These are phyloP conservation scores for Phialophora chinensis DNA, from an alignment of 2,329 filamentous ascomycete species.

Conservation along the genomic window DNA sequence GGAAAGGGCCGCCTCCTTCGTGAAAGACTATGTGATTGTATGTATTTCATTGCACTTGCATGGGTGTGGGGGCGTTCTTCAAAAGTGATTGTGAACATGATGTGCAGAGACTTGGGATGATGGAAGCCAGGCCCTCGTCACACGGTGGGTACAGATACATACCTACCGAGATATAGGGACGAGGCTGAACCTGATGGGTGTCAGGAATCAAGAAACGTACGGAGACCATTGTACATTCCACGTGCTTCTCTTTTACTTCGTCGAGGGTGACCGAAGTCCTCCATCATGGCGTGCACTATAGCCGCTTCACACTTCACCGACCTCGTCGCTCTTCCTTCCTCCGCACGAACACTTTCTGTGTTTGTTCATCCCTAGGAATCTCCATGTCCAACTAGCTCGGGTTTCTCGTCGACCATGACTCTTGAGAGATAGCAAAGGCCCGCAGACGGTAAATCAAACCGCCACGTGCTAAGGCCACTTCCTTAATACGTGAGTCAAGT, in stretches of 20 bases:
- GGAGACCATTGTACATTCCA: neutral
- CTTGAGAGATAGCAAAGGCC: too few relatives aligned
- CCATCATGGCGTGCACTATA: neutral
- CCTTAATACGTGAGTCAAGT: too few relatives aligned
- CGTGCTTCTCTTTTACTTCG: neutral
- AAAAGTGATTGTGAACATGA: conserved; percentile 16
- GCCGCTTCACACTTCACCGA: too few relatives aligned
- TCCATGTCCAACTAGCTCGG: too few relatives aligned
- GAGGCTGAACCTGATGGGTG: neutral
- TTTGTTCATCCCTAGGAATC: too few relatives aligned
- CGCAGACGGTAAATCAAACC: too few relatives aligned
- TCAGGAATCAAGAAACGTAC: neutral
- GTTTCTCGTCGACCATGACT: too few relatives aligned
- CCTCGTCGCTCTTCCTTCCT: too few relatives aligned
- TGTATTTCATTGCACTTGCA: neutral
- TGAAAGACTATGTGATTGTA: conserved; percentile 7
- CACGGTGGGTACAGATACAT: neutral
- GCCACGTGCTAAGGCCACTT: too few relatives aligned
- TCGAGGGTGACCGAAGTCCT: neutral
- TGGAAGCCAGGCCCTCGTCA: neutral
- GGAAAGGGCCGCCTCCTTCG: conserved; percentile 32
- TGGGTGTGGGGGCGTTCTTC: conserved; percentile 1
- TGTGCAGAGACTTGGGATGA: neutral
- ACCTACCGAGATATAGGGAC: neutral
- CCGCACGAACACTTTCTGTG: too few relatives aligned